Base-by-base conservation (phyloP, 2,329 filamentous ascomycete genomes). In the Alternaria conjuncta region DNA sequence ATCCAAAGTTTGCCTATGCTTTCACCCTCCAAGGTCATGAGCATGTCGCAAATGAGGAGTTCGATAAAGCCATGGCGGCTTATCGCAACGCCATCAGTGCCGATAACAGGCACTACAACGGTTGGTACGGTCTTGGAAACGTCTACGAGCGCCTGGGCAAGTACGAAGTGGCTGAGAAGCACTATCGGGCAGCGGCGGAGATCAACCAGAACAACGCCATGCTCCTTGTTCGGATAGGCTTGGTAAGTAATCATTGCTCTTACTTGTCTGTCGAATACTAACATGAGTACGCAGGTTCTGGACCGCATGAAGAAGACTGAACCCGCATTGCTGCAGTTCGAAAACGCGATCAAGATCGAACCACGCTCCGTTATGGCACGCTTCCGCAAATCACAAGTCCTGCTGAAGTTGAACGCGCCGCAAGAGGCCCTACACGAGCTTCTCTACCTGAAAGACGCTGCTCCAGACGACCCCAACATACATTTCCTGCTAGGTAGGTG, bases 21-120 rank as follows among this genome's bases (percentile, higher is more conserved):
- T 97, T 95, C 78, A 98, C 96, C 0, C 83, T 99, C 4, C 95
- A 98, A 78, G 96, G 96, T 1, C 96, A 99, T 78, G 96, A 99
- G 77, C 93, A 97, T 77, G 91, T 98, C 47, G 88, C 92, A 36
- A 98, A 97, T 70, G 96, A 99, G 80, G 96, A 99, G 79, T 97
- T 96, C 75, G 95, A 98, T 77, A 97, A 97, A 78, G 96, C 96
- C 0, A 87, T 97, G 47, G 89, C 90, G 43, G 91, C 93, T 2
- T 99, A 97, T 79, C 89, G 96, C 32, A 88, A 90, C 57, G 94
- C 93, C 2, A 92, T 99, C 70, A 88, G 90, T 47, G 93, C 93
- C 1, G 94, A 99, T 75, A 89, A 88, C 59, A 89, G 95, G 20
- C 95, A 97, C 78, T 99, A 98, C 83, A 97, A 97, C 76, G 96